These are phyloP conservation scores for Fomitopsis schrenkii DNA, from an alignment of 1,284 basidiomycete species.

Conservation along the genomic window DNA sequence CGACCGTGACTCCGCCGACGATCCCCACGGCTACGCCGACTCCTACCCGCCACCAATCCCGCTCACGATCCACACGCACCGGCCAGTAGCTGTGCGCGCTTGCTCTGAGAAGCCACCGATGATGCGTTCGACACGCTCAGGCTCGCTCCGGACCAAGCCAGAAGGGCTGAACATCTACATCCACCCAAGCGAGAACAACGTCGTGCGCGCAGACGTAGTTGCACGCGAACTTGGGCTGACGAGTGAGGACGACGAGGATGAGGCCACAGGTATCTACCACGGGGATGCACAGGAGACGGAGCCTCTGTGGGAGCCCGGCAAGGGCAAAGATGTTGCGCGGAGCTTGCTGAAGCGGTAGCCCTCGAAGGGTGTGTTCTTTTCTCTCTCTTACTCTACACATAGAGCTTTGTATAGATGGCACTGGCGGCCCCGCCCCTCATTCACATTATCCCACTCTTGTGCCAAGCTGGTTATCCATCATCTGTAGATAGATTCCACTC, in stretches of 20 bases:
- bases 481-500: not conserved
- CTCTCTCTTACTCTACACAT: not conserved
- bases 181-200: slow-evolving; percentile 55
- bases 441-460: not conserved
- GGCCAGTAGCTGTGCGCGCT: slow-evolving; percentile 4
- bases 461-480: not conserved
- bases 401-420: not conserved
- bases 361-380: not conserved
- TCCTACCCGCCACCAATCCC: slow-evolving; percentile 10
- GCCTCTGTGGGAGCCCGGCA: slow-evolving; percentile 34
- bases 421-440: not conserved
- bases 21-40: slow-evolving; percentile 6
- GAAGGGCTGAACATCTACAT: slow-evolving; percentile 59
- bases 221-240: slow-evolving; percentile 50
- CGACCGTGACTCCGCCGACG: slow-evolving; percentile 9
- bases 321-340: slow-evolving; percentile 35
- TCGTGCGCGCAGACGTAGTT: slow-evolving; percentile 58
- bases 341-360: slow-evolving; percentile 21
- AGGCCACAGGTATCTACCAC: slow-evolving; percentile 25
- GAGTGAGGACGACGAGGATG: slow-evolving; percentile 33
- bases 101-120: slow-evolving; percentile 7
- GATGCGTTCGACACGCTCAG: slow-evolving; percentile 12
- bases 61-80: slow-evolving; percentile 14
- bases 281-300: slow-evolving; percentile 12
- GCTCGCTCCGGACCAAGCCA: slow-evolving; percentile 41